These are phyloP conservation scores for Moesziomyces antarcticus DNA, from an alignment of 1,284 basidiomycete genomes.

Conservation along the genomic window DNA sequence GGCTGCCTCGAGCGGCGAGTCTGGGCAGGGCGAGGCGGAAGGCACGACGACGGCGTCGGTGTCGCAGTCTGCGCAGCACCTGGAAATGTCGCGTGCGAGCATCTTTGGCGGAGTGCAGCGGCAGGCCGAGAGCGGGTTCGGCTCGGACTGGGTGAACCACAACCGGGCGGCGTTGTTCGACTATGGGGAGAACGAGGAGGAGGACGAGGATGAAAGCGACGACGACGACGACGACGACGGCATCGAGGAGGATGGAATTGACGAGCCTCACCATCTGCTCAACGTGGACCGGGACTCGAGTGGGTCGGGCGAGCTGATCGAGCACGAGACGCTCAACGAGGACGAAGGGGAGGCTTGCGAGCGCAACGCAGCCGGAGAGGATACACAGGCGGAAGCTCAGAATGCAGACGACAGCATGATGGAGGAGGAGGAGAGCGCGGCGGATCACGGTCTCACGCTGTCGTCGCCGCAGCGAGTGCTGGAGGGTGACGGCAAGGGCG, in stretches of 20 bases:
- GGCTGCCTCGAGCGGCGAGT: neutral
- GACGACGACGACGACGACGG: neutral
- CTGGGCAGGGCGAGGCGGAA: constrained; percentile 10
- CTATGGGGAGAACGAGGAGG: constrained; percentile 34
- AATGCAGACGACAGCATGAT: constrained; percentile 38
- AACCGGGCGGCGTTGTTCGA: constrained; percentile 47
- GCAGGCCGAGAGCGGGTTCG: constrained; percentile 23
- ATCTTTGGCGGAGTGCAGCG: constrained; percentile 33
- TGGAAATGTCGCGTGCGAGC: constrained; percentile 33
- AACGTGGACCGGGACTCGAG: constrained; percentile 44
- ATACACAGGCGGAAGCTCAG: constrained; percentile 11
- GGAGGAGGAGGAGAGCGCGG: constrained; percentile 10
- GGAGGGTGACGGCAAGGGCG: constrained; percentile 4
- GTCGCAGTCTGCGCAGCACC: constrained; percentile 34
- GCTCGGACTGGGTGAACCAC: constrained; percentile 30
- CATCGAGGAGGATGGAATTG: constrained; percentile 28
- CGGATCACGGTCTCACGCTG: constrained; percentile 25
- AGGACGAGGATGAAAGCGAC: constrained; percentile 12
- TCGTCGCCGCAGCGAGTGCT: constrained; percentile 43
- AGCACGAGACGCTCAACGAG: constrained; percentile 36
- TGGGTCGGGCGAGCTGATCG: constrained; percentile 43
- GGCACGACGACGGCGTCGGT: constrained; percentile 8
- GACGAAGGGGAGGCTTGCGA: constrained; percentile 6
- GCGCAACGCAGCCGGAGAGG: neutral
- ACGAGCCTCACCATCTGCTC: constrained; percentile 51